Conservation (phyloP, 495 filamentous ascomycete species). For the Trichoderma asperelloides region DNA sequence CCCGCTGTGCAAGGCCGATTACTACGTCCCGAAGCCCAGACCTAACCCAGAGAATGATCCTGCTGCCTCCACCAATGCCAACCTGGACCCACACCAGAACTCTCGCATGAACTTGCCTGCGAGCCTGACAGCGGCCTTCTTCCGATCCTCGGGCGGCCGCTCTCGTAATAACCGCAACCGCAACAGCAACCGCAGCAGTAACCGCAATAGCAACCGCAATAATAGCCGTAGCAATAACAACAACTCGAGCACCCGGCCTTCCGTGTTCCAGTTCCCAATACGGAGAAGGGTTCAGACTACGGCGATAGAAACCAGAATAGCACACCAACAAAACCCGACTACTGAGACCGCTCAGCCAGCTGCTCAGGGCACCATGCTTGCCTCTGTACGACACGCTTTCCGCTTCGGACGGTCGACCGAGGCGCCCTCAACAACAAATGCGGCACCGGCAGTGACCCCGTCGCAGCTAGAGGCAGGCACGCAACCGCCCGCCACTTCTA, state of each 20-base stretch:
- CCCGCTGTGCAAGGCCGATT: slow-evolving; percentile 94
- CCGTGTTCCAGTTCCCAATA: background rate
- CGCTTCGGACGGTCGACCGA: slow-evolving; percentile 1
- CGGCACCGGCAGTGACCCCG: slow-evolving; percentile 16
- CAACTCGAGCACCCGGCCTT: background rate
- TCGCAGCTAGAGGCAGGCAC: slow-evolving; percentile 28
- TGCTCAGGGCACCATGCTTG: background rate
- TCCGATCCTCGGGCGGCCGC: slow-evolving; percentile 10
- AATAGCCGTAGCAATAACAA: background rate
- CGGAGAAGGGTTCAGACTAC: background rate
- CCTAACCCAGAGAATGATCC: slow-evolving; percentile 26
- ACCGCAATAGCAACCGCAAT: background rate
- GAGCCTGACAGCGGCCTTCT: slow-evolving; percentile 18
- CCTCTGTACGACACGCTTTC: slow-evolving; percentile 3
- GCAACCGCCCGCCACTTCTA: background rate
- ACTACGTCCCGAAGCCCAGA: slow-evolving; percentile 83
- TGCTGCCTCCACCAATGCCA: slow-evolving; percentile 16
- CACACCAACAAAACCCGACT: background rate
- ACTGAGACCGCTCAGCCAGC: background rate
- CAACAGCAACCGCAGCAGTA: background rate
- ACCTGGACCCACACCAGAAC: slow-evolving; percentile 20
- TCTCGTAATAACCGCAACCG: no score
- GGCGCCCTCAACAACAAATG: background rate
- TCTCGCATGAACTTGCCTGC: slow-evolving; percentile 35
- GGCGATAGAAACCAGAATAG: background rate